Percentiles rank a stretch among this genome's conserved stretches.
Evolutionary conservation across 352 stramenopile species (phyloP).

Genomic region (Peronospora belbahrii): DNA sequence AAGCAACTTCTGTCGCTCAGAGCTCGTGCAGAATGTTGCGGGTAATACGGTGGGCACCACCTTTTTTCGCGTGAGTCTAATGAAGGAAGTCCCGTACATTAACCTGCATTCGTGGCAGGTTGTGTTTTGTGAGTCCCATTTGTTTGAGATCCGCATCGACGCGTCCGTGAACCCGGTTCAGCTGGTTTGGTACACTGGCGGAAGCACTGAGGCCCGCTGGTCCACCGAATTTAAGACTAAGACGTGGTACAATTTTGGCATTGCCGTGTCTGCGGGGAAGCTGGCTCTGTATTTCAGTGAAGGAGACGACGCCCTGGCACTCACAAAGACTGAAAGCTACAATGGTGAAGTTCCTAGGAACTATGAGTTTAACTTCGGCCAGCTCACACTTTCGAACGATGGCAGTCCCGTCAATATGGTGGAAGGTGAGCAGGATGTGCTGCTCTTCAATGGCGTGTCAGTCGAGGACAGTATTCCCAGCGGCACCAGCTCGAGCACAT

Average conservation of each 20-base stretch:
- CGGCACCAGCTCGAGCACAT: too few species aligned
- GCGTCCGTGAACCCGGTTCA: slow-evolving; percentile 37
- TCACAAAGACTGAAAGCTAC: slow-evolving; percentile 35
- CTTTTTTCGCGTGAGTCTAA: slow-evolving; percentile 55
- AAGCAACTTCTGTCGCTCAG: slow-evolving; percentile 56
- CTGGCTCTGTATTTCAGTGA: slow-evolving; percentile 45
- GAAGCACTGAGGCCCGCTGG: slow-evolving; percentile 42
- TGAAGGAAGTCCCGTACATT: slow-evolving; percentile 36
- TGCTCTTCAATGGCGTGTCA: slow-evolving; percentile 62
- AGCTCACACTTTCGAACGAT: slow-evolving; percentile 60
- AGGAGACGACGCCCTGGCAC: slow-evolving; percentile 30
- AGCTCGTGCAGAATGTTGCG: slow-evolving; percentile 52
- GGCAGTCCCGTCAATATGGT: slow-evolving; percentile 43
- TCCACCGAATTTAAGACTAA: slow-evolving; percentile 36
- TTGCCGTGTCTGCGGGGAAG: slow-evolving; percentile 27
- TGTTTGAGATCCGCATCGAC: slow-evolving; percentile 56
- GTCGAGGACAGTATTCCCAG: not conserved
- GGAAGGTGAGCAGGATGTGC: slow-evolving; percentile 36
- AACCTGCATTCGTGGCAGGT: slow-evolving; percentile 49
- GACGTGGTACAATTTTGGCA: slow-evolving; percentile 70
- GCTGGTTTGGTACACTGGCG: slow-evolving; percentile 49
- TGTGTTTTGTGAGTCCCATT: slow-evolving; percentile 52
- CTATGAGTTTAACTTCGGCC: slow-evolving; percentile 61
- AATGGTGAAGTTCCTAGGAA: slow-evolving; percentile 15
- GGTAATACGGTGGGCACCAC: slow-evolving; percentile 32